A percentile compares a stretch with the other conserved stretches of the same genome.
These are phyloP conservation scores for Arabidopsis arenosa DNA, from an alignment of 345 rosid species.

Conservation along the genomic window DNA sequence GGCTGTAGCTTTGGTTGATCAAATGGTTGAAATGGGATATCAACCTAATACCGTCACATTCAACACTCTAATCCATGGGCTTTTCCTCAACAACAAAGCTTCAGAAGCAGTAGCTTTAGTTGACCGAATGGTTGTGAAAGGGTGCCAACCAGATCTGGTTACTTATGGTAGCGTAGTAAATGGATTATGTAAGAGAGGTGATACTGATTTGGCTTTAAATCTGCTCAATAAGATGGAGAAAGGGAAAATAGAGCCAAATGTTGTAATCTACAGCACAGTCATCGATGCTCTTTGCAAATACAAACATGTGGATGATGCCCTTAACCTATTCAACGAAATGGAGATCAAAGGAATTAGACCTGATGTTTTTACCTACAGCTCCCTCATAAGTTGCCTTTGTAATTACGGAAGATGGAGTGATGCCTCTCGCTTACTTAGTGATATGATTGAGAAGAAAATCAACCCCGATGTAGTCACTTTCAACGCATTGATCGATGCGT, in stretches of 20 bases:
- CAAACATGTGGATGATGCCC: not conserved
- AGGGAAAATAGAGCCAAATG: not conserved
- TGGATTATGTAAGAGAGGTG: not conserved
- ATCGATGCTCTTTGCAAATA: not conserved
- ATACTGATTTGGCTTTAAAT: not conserved
- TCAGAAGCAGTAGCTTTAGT: not conserved
- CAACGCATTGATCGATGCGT: not conserved
- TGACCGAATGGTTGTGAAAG: not conserved
- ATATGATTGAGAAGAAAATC: not conserved
- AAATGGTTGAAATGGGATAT: not conserved
- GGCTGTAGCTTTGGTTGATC: not conserved
- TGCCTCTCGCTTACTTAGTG: not conserved
- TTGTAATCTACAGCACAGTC: not conserved
- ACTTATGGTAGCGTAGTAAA: not conserved
- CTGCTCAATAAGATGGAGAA: not conserved
- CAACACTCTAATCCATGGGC: not conserved
- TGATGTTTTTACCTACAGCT: not conserved
- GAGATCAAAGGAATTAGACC: not conserved
- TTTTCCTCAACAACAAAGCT: not conserved
- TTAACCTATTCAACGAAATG: not conserved
- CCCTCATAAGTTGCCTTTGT: not conserved
- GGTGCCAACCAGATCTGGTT: not conserved
- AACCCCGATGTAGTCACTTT: not conserved
- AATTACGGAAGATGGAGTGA: not conserved
- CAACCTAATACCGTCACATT: not conserved